These are phyloP conservation scores for Hapsidospora chrysogenum DNA, from an alignment of 495 filamentous ascomycete genomes.

Conservation along the genomic window DNA sequence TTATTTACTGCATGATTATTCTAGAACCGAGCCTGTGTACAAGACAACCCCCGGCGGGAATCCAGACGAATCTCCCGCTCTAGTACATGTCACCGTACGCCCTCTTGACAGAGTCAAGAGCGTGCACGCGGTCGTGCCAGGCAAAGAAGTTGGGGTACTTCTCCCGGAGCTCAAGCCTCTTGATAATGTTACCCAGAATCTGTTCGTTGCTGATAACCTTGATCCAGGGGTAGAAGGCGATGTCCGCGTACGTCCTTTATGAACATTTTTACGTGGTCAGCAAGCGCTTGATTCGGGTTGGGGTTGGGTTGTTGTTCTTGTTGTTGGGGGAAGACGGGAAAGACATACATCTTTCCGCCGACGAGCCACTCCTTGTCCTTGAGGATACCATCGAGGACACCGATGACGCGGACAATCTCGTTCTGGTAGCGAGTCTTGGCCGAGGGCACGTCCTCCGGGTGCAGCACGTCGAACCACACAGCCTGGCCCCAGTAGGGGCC, in stretches of 20 bases:
- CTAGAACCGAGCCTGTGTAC: too few relatives aligned
- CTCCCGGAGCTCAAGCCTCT: slow-evolving; percentile 5
- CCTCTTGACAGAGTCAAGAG: background rate
- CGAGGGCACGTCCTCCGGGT: slow-evolving; percentile 18
- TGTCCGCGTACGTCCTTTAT: slow-evolving; percentile 15
- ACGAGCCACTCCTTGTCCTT: background rate
- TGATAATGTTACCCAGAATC: background rate
- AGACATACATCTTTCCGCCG: background rate
- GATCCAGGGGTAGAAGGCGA: slow-evolving; percentile 16
- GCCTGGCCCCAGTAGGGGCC: slow-evolving; percentile 32
- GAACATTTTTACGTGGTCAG: too few relatives aligned
- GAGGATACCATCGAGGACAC: slow-evolving; percentile 18
- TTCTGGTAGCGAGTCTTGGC: slow-evolving; percentile 27
- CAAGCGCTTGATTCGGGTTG: too few relatives aligned
- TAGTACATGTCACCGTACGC: too few relatives aligned
- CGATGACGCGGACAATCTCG: slow-evolving; percentile 21
- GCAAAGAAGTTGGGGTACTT: slow-evolving; percentile 4
- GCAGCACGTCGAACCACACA: slow-evolving; percentile 17
- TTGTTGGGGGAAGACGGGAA: too few relatives aligned
- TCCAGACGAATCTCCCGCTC: too few relatives aligned
- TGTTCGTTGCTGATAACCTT: background rate
- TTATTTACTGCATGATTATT: too few relatives aligned
- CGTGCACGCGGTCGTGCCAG: slow-evolving; percentile 7
- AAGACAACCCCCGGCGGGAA: too few relatives aligned
- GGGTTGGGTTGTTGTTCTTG: too few relatives aligned